Base-by-base conservation (phyloP, 1,284 basidiomycete genomes). In the Malassezia brasiliensis region DNA sequence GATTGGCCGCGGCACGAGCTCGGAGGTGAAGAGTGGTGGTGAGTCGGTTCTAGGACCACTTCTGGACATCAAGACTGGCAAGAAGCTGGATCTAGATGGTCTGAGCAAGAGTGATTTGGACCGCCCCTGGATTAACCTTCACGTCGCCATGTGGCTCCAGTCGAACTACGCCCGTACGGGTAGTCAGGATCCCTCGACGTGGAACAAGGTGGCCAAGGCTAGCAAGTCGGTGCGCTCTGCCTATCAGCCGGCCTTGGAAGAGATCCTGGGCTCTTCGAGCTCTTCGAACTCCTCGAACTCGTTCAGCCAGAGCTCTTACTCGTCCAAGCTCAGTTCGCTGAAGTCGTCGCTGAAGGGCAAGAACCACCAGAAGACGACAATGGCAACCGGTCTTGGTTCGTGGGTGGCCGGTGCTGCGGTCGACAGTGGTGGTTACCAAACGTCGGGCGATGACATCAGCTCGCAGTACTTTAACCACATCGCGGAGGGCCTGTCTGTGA, bases 101-200 rank as follows among this genome's bases (percentile, higher is more conserved):
- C 47, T 74, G 12, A 60, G 36, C n/a, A 61, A 62, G 22, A 39
- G 61, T 2, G 68, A 71, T 38, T 58, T 74, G n/a, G 57, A 63
- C 38, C 48, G 67, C 0, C 70, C 71, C 7, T 74, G 71, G 71
- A 48, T 74, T 45, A 74, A 74, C 38, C 64, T 74, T 20, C 71
- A 74, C 36, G 47, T 72, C 15, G 69, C 67, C 8, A 59, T 64
- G 10, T 74, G 69, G 69, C 60, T 71, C 42, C 71, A 74, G 60
- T 50, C 50, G 48, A 74, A 74, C 45, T 52, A 62, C 3, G 71
- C 67, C 1, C 48, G 71, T 4, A 65, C 68, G 6, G 60, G 59
- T 0, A 62, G 59, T 19, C 60, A 65, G 25, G 70, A 74, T 42
- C 70, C 71, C 0, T 66, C 63, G 46, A 41, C 55, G 7, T 74